Evolutionary conservation across 495 filamentous ascomycete genomes (phyloP), one percentile per base, ranked within the genome.

Genomic region (Aspergillus asperescens): DNA sequence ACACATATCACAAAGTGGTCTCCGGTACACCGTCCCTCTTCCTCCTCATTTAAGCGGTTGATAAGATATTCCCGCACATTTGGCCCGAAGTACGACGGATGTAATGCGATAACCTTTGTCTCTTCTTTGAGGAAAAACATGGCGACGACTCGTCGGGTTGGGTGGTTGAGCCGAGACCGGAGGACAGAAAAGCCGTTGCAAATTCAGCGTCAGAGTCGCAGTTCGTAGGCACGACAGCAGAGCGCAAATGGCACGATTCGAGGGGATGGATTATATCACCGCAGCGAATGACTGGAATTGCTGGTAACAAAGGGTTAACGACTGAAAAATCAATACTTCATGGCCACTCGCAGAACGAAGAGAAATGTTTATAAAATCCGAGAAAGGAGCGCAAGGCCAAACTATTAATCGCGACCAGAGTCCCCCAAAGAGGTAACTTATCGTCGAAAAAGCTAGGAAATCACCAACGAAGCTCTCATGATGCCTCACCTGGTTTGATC

Each of bases 91-190:
- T 90, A 97, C 22, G 93, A 96, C 27, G 93, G 93, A 67, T 98
- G 94, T 59, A 98, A 80, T 45, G 88, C 87, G 56, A 98, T 92
- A 57, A 84, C 80, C 61, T 90, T 89, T 72, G 95, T 89, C 65
- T 97, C 85, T 57, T 94, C 88, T 70, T 95, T 86, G 62, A 98
- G 86, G 76, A 98, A 98, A 68, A 96, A 98, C 93, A 97, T 98
- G 42, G 46, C 50, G 59, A 47, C 44, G 23, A 24, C 48, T 28
- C 31, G 43, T 35, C 16, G 34, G 24, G 5, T 39, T 28, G 13
- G 35, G 12, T 4, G 9, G 39, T 25, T 35, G 40, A 46, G 32
- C 13, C 22, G 23, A 46, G 9, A 19, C 5, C 1, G 27, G 15
- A 35, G 42, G n/a, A 31, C n/a, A n/a, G 29, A 23, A 22, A n/a